A percentile compares a stretch with the other conserved stretches of the same genome.
Evolutionary conservation across 169 alveolate species (phyloP).

Genomic region (Plasmodium inui): DNA sequence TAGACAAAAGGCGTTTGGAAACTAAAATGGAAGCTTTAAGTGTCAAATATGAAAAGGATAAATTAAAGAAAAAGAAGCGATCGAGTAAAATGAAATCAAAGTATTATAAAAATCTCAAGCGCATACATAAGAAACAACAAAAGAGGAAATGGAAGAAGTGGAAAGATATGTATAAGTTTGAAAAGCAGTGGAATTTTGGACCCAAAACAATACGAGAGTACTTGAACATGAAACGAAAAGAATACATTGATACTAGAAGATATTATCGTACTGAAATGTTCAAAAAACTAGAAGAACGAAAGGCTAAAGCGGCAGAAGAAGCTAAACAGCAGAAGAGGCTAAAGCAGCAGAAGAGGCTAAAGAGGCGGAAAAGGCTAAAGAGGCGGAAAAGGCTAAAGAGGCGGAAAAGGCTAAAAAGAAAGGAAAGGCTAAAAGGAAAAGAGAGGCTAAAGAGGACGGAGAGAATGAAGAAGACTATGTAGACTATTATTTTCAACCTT

Average conservation of each 20-base stretch:
- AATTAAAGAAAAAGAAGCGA: background rate
- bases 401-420: background rate
- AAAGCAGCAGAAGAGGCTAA: background rate
- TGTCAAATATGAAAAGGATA: background rate
- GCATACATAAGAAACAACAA: background rate
- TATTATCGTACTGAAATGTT: too few relatives aligned
- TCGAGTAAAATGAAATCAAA: background rate
- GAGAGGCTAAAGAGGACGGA: background rate
- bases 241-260: background rate
- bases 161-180: background rate
- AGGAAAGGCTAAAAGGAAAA: background rate
- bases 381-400: background rate
- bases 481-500: too few relatives aligned
- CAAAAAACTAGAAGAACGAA: background rate
- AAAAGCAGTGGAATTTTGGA: conserved; percentile 6
- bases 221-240: background rate
- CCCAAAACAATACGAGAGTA: background rate
- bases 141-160: background rate
- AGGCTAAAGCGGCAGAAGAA: background rate
- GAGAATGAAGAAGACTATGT: background rate
- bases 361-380: background rate
- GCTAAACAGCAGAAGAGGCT: background rate
- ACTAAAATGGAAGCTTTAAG: background rate
- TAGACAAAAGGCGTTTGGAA: background rate
- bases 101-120: background rate